These are phyloP conservation scores for Cryptosporidium meleagridis DNA, from an alignment of 169 alveolate species.

Conservation along the genomic window DNA sequence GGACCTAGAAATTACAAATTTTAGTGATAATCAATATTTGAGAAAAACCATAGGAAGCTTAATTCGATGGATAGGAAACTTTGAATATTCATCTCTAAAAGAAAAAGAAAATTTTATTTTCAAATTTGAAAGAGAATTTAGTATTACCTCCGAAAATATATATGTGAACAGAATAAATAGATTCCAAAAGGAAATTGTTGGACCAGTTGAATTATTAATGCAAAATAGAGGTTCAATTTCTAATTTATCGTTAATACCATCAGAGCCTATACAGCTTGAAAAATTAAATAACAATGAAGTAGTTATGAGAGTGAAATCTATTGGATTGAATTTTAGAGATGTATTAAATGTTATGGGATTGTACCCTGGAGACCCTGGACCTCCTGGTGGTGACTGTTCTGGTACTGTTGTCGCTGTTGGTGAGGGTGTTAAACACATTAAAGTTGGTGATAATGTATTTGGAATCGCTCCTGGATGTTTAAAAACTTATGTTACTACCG, in stretches of 20 bases:
- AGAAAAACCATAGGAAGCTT: neutral
- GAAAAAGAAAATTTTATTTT: neutral
- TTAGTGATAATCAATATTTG: neutral
- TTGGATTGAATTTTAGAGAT: constrained; percentile 81
- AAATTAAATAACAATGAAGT: neutral
- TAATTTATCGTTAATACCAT: constrained; percentile 20
- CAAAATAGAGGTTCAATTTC: constrained; percentile 62
- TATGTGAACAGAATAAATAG: constrained; percentile 33
- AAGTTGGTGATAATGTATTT: constrained; percentile 65
- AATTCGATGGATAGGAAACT: constrained; percentile 18
- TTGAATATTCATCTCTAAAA: constrained; percentile 10
- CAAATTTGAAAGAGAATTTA: constrained; percentile 49
- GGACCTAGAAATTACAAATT: constrained; percentile 19
- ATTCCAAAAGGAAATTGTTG: neutral
- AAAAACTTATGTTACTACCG: constrained; percentile 31
- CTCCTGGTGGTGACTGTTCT: constrained; percentile 69
- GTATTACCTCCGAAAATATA: constrained; percentile 9
- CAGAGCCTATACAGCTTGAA: neutral
- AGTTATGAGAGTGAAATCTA: constrained; percentile 76
- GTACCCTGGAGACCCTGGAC: constrained; percentile 71
- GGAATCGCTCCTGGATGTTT: constrained; percentile 75
- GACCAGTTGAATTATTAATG: constrained; percentile 43
- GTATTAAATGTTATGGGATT: constrained; percentile 77
- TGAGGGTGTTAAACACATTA: constrained; percentile 29
- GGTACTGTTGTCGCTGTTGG: constrained; percentile 57